Base-by-base conservation (phyloP, 257 asterid genomes). In the Prunella vulgaris region DNA sequence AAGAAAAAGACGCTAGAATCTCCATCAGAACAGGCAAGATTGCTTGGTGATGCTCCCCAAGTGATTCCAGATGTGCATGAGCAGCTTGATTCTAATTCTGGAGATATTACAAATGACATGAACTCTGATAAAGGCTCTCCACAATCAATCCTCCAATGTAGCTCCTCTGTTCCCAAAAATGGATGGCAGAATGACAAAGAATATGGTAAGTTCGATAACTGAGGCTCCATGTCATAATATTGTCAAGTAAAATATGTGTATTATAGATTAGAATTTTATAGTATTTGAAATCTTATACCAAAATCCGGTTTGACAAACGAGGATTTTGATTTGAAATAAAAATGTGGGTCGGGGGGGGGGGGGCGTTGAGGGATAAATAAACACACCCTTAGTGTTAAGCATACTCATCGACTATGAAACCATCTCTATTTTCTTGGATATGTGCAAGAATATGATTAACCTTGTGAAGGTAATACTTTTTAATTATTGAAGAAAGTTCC, bases 21-120 rank as follows among this genome's bases (percentile, higher is more conserved):
- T 71, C 85, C 86, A 8, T 30, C 77, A 1, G 97, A 88, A 78
- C 78, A 49, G 62, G 27, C 60, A 65, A 72, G 72, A 64, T 74
- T 88, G 76, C 82, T 84, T 3, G 71, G 74, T 57, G 72, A 67
- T 72, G 66, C 76, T 49, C 95, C 94, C 2, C 54, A 8, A 27
- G 90, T 92, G 71, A 85, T 80, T 63, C 87, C 90, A 1, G 94
- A 86, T 9, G 49, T 40, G 33, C 38, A 46, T 52, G 82, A 76
- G 69, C 73, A 76, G 72, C 71, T 74, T 42, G 78, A 77, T 67
- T 57, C 73, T 60, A 30, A 62, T 68, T 12, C 76, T 69, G 77
- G 72, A 58, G 84, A 74, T 38, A 38, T 18, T 37, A 35, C 27
- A 20, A 27, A 62, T 17, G 78, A 53, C 57, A 57, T 60, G 32